phyloP scores from a whole-genome alignment of 768 basidiomycete species.

The Udeniomyces megalosporus region DNA sequence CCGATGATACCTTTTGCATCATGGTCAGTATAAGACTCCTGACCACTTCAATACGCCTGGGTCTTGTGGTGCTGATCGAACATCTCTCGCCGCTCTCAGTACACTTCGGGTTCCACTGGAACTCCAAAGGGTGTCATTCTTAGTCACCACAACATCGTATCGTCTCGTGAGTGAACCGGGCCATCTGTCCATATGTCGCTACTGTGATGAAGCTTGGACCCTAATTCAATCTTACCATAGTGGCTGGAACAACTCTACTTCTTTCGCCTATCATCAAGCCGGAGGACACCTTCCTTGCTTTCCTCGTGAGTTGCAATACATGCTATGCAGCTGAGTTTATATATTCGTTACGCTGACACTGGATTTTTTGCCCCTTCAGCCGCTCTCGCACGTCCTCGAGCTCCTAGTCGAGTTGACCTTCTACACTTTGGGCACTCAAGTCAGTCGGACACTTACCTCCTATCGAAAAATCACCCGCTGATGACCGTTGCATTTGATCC shows the following conservation, averaged over 20 bases:
- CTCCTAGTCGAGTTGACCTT: conserved; percentile 28
- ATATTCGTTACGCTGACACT: no score
- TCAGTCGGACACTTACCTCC: no score
- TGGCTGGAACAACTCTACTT: conserved; percentile 5
- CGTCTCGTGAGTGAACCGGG: conserved; percentile 15
- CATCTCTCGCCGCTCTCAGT: no score
- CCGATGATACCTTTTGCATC: conserved; percentile 45
- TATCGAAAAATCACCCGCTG: not conserved
- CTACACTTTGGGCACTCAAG: conserved; percentile 13
- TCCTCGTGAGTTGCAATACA: conserved; percentile 1
- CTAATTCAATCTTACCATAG: not conserved
- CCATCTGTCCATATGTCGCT: no score
- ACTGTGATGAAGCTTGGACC: not conserved
- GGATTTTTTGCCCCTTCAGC: conserved; percentile 22
- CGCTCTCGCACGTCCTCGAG: conserved; percentile 26
- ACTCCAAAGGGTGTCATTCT: conserved; percentile 89
- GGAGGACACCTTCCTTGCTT: conserved; percentile 13
- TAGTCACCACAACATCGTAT: conserved; percentile 65
- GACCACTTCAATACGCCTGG: no score
- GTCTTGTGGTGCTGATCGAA: no score
- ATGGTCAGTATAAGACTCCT: conserved; percentile 43
- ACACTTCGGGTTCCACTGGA: conserved; percentile 45
- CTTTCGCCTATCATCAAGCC: not conserved
- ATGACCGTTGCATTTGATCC: conserved; percentile 13
- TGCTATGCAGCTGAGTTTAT: not conserved